These are phyloP conservation scores for Capronia coronata DNA, from an alignment of 2,329 filamentous ascomycete genomes.

Conservation along the genomic window DNA sequence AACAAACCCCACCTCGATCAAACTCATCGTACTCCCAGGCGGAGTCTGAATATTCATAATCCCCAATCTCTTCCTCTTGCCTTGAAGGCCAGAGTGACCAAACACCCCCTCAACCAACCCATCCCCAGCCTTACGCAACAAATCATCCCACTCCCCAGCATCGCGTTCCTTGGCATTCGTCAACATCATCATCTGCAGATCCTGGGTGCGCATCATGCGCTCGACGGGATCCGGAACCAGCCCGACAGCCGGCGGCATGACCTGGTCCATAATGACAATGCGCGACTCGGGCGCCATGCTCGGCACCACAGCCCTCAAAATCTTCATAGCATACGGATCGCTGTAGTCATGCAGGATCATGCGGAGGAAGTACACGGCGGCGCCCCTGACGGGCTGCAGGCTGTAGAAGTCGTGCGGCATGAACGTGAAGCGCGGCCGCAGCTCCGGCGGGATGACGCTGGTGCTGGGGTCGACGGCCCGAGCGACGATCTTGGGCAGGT, in stretches of 20 bases:
- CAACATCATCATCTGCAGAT: constrained; percentile 47
- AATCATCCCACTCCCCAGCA: constrained; percentile 15
- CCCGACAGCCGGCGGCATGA: constrained; percentile 14
- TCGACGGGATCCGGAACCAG: constrained; percentile 12
- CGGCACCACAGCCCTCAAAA: constrained; percentile 25
- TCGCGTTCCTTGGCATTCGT: constrained; percentile 46
- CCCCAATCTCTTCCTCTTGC: constrained; percentile 5
- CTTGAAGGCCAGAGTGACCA: background rate
- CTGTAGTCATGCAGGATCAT: constrained; percentile 29
- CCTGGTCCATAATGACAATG: constrained; percentile 21
- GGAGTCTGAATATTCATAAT: constrained; percentile 17
- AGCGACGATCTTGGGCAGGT: constrained; percentile 20
- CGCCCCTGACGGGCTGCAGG: constrained; percentile 24
- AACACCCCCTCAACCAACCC: constrained; percentile 7
- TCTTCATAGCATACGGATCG: constrained; percentile 24
- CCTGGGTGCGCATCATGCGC: constrained; percentile 27
- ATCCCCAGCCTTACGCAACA: constrained; percentile 12
- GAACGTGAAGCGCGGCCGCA: constrained; percentile 21
- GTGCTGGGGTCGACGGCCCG: constrained; percentile 14
- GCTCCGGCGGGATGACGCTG: constrained; percentile 10
- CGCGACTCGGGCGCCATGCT: constrained; percentile 21
- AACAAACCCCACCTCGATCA: constrained; percentile 23
- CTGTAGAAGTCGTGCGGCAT: constrained; percentile 29
- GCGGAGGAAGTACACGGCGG: constrained; percentile 28
- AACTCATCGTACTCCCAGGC: constrained; percentile 21